phyloP scores from a whole-genome alignment of 1,139 yeast genomes.

The Sugiyamaella xylanicola region DNA sequence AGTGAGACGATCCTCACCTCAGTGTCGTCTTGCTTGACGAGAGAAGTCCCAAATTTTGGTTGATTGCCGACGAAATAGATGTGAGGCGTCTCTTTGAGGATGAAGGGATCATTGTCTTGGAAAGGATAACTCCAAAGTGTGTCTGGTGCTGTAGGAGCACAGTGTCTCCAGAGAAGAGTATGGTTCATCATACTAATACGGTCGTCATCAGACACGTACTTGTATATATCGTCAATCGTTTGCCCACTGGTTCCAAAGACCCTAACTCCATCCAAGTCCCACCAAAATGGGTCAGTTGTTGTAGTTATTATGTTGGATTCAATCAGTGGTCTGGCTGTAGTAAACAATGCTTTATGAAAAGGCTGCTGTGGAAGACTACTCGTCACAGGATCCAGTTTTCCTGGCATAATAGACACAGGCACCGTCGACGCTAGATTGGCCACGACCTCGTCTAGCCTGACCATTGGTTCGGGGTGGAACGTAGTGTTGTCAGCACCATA shows the following conservation, averaged over 20 bases:
- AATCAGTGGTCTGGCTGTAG: slow-evolving; percentile 47
- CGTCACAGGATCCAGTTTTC: slow-evolving; percentile 80
- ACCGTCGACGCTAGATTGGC: slow-evolving; percentile 59
- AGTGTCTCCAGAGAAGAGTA: slow-evolving; percentile 79
- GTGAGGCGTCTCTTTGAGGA: slow-evolving; percentile 76
- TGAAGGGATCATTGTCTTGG: slow-evolving; percentile 78
- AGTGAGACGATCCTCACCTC: slow-evolving; percentile 61
- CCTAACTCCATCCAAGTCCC: slow-evolving; percentile 56
- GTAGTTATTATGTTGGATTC: slow-evolving; percentile 40
- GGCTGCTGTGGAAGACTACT: slow-evolving; percentile 88
- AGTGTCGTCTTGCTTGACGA: slow-evolving; percentile 42
- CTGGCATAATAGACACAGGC: slow-evolving; percentile 82
- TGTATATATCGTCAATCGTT: slow-evolving; percentile 72
- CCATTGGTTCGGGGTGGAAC: slow-evolving; percentile 38
- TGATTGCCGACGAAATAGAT: slow-evolving; percentile 88
- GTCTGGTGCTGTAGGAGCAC: slow-evolving; percentile 96
- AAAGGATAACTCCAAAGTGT: slow-evolving; percentile 85
- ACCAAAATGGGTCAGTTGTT: slow-evolving; percentile 77
- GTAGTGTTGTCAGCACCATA: slow-evolving; percentile 33
- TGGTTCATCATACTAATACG: slow-evolving; percentile 63
- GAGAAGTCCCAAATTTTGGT: slow-evolving; percentile 52
- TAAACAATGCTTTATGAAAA: slow-evolving; percentile 72
- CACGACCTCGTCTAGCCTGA: slow-evolving; percentile 58
- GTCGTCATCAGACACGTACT: slow-evolving; percentile 49
- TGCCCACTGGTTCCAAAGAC: slow-evolving; percentile 83